phyloP scores from a whole-genome alignment of 75 land plant species.

The Picea glauca region DNA sequence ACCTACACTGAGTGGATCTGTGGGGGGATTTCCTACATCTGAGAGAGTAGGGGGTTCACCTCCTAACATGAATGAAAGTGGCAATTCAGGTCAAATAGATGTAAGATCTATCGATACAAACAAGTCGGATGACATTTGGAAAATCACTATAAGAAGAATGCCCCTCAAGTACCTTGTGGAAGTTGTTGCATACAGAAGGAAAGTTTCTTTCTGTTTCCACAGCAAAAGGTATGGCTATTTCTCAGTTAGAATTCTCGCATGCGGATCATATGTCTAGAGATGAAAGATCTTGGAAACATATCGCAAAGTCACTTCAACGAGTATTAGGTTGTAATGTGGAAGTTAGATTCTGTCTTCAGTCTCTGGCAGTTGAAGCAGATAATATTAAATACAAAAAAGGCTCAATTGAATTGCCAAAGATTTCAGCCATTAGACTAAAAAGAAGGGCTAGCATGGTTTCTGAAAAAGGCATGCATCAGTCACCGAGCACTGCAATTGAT shows the following conservation, averaged over 20 bases:
- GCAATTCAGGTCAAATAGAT: not conserved
- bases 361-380: conserved; percentile 14
- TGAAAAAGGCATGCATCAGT: conserved; percentile 5
- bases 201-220: conserved; percentile 11
- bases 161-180: conserved; percentile 10
- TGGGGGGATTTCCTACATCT: conserved; percentile 9
- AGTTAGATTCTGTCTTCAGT: conserved; percentile 39
- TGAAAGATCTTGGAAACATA: conserved; percentile 66
- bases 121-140: conserved; percentile 25
- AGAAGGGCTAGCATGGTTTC: not conserved
- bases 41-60: conserved; percentile 8
- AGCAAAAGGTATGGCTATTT: conserved; percentile 42
- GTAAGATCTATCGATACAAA: conserved; percentile 5
- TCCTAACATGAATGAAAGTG: conserved; percentile 10
- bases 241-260: conserved; percentile 51
- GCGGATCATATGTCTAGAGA: conserved; percentile 54
- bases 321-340: conserved; percentile 67
- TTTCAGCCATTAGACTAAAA: not conserved
- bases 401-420: not conserved
- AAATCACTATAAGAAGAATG: conserved; percentile 19
- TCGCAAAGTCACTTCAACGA: conserved; percentile 60
- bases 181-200: conserved; percentile 19
- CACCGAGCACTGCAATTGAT: not conserved
- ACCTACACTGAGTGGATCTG: not conserved
- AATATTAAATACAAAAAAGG: conserved; percentile 10